A percentile compares a stretch with the other conserved stretches of the same genome.
Evolutionary conservation across 352 stramenopile species (phyloP).

Genomic region (Globisporangium cystogenes): DNA sequence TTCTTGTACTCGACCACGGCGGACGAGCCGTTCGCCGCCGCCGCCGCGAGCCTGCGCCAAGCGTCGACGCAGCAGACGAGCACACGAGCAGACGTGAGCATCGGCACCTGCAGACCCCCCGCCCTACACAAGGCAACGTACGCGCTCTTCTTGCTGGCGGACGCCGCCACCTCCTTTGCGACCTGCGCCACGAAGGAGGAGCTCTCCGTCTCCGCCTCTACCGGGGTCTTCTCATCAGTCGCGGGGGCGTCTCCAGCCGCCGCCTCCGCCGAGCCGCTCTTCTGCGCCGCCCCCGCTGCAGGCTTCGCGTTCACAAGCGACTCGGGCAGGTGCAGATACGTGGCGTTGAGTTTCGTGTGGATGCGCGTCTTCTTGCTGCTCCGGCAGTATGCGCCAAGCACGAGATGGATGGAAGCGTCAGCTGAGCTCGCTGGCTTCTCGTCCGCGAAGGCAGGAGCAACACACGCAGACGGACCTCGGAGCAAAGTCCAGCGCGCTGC

Average conservation of each 20-base stretch:
- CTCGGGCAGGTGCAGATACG: constrained; percentile 51
- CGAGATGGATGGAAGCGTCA: not conserved
- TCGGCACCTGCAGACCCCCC: not conserved
- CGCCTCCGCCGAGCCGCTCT: constrained; percentile 2
- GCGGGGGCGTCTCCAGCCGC: not conserved
- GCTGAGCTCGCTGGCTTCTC: too few species aligned
- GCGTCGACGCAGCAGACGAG: too few species aligned
- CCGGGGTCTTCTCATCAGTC: not conserved
- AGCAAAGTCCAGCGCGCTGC: constrained; percentile 40
- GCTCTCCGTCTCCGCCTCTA: constrained; percentile 1
- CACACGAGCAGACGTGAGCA: not conserved
- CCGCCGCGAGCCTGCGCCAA: not conserved
- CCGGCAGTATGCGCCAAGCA: not conserved
- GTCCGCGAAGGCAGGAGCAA: constrained; percentile 3
- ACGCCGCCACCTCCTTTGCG: constrained; percentile 41
- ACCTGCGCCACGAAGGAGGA: constrained; percentile 50
- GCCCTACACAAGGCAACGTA: constrained; percentile 19
- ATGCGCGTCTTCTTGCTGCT: constrained; percentile 77
- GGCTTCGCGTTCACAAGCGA: constrained; percentile 35
- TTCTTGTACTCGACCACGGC: constrained; percentile 65
- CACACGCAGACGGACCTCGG: constrained; percentile 31
- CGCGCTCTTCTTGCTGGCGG: constrained; percentile 40
- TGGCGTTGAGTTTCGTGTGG: constrained; percentile 52
- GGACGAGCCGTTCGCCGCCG: constrained; percentile 13
- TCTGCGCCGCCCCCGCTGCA: constrained; percentile 6